Conservation (phyloP, 768 basidiomycete species). For the Calocybe indica region DNA sequence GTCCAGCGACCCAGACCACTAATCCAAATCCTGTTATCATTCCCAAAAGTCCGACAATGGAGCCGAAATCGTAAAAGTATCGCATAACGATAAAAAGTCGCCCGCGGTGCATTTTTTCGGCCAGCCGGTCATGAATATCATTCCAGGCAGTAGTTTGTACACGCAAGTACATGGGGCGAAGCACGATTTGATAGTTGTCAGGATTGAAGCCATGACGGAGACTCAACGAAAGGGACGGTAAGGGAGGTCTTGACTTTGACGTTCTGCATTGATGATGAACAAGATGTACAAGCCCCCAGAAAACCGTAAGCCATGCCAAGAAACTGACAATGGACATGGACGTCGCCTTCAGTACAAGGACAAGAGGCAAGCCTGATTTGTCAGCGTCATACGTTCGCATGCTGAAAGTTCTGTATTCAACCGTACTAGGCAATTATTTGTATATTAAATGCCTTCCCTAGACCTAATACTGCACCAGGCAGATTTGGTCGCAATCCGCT, state of each 20-base stretch:
- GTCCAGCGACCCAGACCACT: conserved; percentile 26
- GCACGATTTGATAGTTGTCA: conserved; percentile 12
- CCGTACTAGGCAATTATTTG: background rate
- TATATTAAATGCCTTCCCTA: too few species aligned
- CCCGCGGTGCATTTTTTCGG: conserved; percentile 23
- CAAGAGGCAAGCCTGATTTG: background rate
- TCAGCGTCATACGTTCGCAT: background rate
- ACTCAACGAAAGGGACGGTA: conserved; percentile 2
- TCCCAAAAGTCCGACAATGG: conserved; percentile 36
- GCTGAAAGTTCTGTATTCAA: background rate
- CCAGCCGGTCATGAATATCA: conserved; percentile 37
- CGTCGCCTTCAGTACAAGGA: background rate
- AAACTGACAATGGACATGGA: background rate
- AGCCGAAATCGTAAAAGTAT: conserved; percentile 46
- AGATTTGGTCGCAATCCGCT: too few species aligned
- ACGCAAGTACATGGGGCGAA: conserved; percentile 27
- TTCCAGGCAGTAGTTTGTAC: conserved; percentile 50
- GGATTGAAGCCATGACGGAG: too few species aligned
- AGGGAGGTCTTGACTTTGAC: conserved; percentile 4
- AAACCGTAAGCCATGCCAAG: conserved; percentile 3
- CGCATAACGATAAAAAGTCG: conserved; percentile 20
- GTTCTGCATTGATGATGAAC: conserved; percentile 12
- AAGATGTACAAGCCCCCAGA: conserved; percentile 20
- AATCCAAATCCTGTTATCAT: conserved; percentile 37
- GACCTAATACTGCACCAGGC: too few species aligned